Conservation (phyloP, 2,329 filamentous ascomycete genomes). For the Apiospora malaysiana region DNA sequence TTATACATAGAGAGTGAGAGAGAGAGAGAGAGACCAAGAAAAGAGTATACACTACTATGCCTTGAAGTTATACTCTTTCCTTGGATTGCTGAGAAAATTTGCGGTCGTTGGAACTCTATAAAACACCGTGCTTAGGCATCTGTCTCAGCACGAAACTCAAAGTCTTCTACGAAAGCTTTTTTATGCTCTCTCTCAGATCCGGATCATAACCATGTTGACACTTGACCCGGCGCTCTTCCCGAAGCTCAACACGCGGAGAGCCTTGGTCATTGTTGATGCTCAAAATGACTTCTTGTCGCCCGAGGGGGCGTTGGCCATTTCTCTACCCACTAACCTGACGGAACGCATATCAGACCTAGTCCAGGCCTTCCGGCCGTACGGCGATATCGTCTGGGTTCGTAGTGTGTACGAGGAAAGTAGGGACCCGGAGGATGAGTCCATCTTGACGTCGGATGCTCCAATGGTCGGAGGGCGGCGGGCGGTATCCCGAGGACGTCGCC, state of each 20-base stretch:
- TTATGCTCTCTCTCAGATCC: neutral
- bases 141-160: neutral
- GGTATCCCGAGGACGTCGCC: constrained; percentile 31
- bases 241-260: constrained; percentile 65
- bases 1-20: constrained; percentile 10
- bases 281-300: constrained; percentile 86
- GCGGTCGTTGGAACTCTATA: neutral
- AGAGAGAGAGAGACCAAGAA: neutral
- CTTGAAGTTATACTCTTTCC: neutral
- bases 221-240: constrained; percentile 63
- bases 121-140: neutral
- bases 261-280: constrained; percentile 82
- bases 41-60: neutral
- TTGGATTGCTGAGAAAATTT: neutral
- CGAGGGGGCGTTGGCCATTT: constrained; percentile 71
- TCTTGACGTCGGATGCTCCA: constrained; percentile 49
- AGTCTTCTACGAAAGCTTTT: neutral
- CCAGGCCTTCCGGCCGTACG: constrained; percentile 73
- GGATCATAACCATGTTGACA: constrained; percentile 52
- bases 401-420: constrained; percentile 73
- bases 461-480: constrained; percentile 26
- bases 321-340: constrained; percentile 68
- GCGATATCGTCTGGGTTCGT: constrained; percentile 83
- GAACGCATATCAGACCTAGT: constrained; percentile 70
- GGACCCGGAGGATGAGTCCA: constrained; percentile 58